A percentile compares a stretch with the other conserved stretches of the same genome.
Evolutionary conservation across 139 green algal genomes (phyloP).

Genomic region (Chlamydomonas incerta): DNA sequence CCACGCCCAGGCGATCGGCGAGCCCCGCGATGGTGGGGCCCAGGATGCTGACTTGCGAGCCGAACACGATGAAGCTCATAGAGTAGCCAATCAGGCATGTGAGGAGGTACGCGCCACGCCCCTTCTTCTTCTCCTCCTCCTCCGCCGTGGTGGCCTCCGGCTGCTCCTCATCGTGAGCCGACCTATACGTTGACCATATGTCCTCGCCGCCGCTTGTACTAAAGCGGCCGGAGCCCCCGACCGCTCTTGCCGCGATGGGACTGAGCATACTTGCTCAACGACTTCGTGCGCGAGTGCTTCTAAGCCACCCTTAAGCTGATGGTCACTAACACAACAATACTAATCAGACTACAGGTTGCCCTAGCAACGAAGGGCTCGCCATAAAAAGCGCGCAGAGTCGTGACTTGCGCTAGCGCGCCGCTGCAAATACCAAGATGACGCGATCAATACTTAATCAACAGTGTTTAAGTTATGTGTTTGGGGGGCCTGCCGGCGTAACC

Average conservation of each 20-base stretch:
- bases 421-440: no score
- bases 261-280: neutral
- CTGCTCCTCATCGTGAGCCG: slow-evolving; percentile 12
- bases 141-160: neutral
- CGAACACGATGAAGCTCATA: slow-evolving; percentile 62
- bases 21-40: slow-evolving; percentile 56
- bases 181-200: neutral
- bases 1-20: slow-evolving; percentile 24
- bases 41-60: slow-evolving; percentile 59
- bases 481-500: no score
- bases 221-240: slow-evolving; percentile 2
- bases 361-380: no score
- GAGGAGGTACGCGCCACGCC: slow-evolving; percentile 3
- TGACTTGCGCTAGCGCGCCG: no score
- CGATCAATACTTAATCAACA: no score
- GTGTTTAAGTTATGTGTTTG: no score
- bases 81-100: slow-evolving; percentile 60
- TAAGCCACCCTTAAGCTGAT: no score
- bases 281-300: neutral
- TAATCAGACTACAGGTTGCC: no score
- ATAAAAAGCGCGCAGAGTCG: no score
- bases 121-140: neutral
- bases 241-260: neutral
- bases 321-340: no score
- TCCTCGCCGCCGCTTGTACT: slow-evolving; percentile 5